Evolutionary conservation across 2,329 filamentous ascomycete genomes (phyloP), one percentile per base, ranked within the genome.

Genomic region (Apiospora hydei): DNA sequence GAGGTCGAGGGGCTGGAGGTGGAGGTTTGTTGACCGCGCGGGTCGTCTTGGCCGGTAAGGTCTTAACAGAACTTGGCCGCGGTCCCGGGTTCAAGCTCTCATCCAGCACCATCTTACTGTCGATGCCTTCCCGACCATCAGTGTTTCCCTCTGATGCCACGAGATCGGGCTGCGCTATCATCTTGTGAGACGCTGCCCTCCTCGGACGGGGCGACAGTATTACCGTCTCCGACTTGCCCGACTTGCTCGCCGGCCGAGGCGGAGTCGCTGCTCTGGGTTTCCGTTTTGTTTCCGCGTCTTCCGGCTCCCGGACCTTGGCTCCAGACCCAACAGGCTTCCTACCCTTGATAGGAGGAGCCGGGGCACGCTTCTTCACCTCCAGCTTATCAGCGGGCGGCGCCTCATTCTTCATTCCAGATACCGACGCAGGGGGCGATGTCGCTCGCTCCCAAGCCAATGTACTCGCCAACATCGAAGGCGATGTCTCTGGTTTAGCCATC

Each of bases 201-300:
- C 71, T 77, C 6, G 79, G 78, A 41, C 75, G 78, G 26, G 80
- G 79, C 6, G 79, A 78, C 24, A 80, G 69, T 61, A 79, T 75
- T 11, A 75, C 74, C 1, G 77, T 77, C 6, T 76, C 72, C 8
- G 74, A 61, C 47, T 70, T 76, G 57, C 71, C 66, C 47, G 76
- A 72, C 49, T 71, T 76, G 53, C 72, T 67, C 47, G 76, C 72
- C 21, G 74, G 30, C 38, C 72, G 77, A 18, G 77, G 75, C 18
- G 78, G 77, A 24, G 77, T 77, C 47, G 67, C 70, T 46, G 77
- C 75, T 1, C 74, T 77, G 3, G 74, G 71, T 44, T 78, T 80
- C 67, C 69, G 71, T 66, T 57, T 76, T 34, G 72, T 13, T 13
- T 18, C 66, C 10, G 5, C 21, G 10, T 64, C 57, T 34, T 64